Conservation (phyloP, 345 rosid genomes). For the Viola odorata region DNA sequence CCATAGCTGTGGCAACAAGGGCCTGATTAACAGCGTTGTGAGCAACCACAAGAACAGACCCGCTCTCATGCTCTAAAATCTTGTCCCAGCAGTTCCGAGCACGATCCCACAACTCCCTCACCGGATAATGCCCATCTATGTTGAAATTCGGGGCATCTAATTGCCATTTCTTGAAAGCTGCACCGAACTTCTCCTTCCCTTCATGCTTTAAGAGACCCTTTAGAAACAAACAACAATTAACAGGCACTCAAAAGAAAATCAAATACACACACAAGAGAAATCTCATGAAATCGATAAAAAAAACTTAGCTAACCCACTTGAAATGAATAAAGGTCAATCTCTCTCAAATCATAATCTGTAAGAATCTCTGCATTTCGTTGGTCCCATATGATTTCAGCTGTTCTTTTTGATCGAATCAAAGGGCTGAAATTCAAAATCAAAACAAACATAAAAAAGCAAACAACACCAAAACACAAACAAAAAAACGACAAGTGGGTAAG, state of each 20-base stretch:
- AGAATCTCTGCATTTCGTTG: conserved; percentile 52
- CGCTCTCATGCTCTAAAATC: conserved; percentile 68
- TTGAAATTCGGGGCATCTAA: conserved; percentile 67
- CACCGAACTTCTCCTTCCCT: conserved; percentile 72
- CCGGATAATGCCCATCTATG: conserved; percentile 85
- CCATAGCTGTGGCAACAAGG: conserved; percentile 75
- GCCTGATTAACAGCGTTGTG: conserved; percentile 97
- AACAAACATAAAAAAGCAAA: not conserved
- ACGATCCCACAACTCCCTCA: conserved; percentile 84
- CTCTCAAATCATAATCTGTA: conserved; percentile 64
- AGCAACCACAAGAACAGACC: conserved; percentile 88
- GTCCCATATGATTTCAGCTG: conserved; percentile 89
- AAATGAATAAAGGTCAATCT: conserved; percentile 88
- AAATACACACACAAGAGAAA: not conserved
- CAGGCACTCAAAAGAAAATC: conserved; percentile 1
- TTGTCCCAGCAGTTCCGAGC: conserved; percentile 63
- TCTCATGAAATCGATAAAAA: too few relatives aligned
- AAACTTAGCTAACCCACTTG: conserved; percentile 45
- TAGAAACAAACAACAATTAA: conserved; percentile 3
- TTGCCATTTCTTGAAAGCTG: conserved; percentile 76
- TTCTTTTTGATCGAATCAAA: conserved; percentile 66
- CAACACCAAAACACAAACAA: conserved; percentile 2
- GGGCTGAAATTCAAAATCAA: conserved; percentile 43
- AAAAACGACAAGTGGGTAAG: not conserved
- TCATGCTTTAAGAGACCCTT: conserved; percentile 87